Evolutionary conservation across 768 basidiomycete species (phyloP).

Genomic region (Nidula microcarpa): DNA sequence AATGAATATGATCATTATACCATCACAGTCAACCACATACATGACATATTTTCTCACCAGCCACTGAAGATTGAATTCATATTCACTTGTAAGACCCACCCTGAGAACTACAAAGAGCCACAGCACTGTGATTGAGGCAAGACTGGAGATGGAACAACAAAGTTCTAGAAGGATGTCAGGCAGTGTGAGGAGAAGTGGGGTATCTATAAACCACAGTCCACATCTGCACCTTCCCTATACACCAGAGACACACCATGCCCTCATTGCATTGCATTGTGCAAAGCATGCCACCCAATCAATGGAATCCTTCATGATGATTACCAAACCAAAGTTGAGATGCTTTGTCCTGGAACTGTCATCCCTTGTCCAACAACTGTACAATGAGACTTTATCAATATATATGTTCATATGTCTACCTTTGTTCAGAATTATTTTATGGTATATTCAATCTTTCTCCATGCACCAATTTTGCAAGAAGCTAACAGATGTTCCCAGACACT

Average conservation of each 20-base stretch:
- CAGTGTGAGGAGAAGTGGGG: not conserved
- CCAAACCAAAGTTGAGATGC: conserved; percentile 17
- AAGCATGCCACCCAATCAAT: conserved; percentile 16
- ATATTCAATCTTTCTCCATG: not conserved
- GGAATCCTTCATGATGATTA: conserved; percentile 17
- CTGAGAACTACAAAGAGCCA: too few species aligned
- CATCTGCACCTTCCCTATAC: not conserved
- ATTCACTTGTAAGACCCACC: conserved; percentile 9
- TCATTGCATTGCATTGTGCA: conserved; percentile 21
- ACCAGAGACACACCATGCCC: conserved; percentile 12
- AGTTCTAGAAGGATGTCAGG: conserved; percentile 1
- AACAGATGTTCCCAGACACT: conserved; percentile 1
- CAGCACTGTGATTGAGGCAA: too few species aligned
- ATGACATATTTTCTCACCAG: not conserved
- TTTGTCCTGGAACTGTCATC: conserved; percentile 19
- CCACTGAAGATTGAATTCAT: conserved; percentile 1
- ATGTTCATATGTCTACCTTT: conserved; percentile 5
- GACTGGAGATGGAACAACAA: too few species aligned
- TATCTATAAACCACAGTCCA: not conserved
- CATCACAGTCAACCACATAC: conserved; percentile 4
- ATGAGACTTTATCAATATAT: conserved; percentile 12
- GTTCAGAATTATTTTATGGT: conserved; percentile 14
- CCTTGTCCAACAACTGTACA: conserved; percentile 18
- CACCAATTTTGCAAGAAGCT: not conserved
- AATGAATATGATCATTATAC: conserved; percentile 11